Conservation (phyloP, 768 basidiomycete species). For the Serendipita sp. region DNA sequence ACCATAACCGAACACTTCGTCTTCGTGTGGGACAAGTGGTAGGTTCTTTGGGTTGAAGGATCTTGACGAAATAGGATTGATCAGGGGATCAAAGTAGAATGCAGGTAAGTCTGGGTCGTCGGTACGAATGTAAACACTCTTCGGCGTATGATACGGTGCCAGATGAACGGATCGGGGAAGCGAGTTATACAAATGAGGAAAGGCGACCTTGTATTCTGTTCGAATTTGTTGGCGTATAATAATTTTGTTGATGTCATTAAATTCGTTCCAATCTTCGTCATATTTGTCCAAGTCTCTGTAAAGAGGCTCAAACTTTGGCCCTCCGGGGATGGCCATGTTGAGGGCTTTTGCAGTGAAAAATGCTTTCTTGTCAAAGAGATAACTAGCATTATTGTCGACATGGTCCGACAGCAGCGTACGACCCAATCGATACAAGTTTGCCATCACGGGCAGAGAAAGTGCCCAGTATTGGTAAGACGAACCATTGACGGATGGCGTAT, state of each 20-base stretch:
- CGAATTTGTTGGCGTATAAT: slow-evolving; percentile 98
- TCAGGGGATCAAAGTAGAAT: slow-evolving; percentile 97
- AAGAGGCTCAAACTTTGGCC: slow-evolving; percentile 95
- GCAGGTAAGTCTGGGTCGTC: slow-evolving; percentile 99
- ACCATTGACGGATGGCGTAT: slow-evolving; percentile 83
- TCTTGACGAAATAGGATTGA: slow-evolving; percentile 91
- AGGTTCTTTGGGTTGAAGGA: slow-evolving; percentile 70
- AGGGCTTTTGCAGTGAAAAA: slow-evolving; percentile 98
- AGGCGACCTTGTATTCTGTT: slow-evolving; percentile 98
- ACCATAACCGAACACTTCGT: slow-evolving; percentile 74
- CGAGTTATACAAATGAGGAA: slow-evolving; percentile 97
- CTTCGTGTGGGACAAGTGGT: slow-evolving; percentile 76
- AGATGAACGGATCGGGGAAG: slow-evolving; percentile 88
- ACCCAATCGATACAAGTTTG: slow-evolving; percentile 89
- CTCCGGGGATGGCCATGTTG: slow-evolving; percentile 94
- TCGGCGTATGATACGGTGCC: slow-evolving; percentile 80
- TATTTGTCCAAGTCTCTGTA: slow-evolving; percentile 94
- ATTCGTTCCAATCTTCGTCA: slow-evolving; percentile 99
- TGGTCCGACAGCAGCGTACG: slow-evolving; percentile 87
- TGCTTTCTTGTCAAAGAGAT: slow-evolving; percentile 91
- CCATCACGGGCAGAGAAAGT: slow-evolving; percentile 85
- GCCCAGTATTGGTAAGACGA: slow-evolving; percentile 88
- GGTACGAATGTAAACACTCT: slow-evolving; percentile 97
- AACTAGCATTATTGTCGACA: slow-evolving; percentile 76
- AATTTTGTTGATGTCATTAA: slow-evolving; percentile 99